phyloP scores from a whole-genome alignment of 2,329 filamentous ascomycete species.

The Tolypocladium nubicola region DNA sequence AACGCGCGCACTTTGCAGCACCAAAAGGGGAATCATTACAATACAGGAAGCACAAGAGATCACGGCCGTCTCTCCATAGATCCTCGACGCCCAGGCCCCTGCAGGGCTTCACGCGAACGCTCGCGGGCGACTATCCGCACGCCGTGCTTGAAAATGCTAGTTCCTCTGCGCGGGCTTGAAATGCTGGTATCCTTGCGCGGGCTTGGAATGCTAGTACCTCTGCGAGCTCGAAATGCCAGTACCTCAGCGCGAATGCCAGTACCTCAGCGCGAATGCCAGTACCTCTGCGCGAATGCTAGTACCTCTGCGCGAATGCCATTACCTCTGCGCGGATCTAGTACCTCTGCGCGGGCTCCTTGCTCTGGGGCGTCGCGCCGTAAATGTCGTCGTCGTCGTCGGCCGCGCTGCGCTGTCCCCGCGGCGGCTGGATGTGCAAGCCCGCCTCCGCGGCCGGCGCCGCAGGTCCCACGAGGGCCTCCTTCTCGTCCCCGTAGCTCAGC shows the following conservation, averaged over 20 bases:
- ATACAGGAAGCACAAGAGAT: neutral
- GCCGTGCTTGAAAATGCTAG: too few relatives aligned
- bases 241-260: constrained; percentile 14
- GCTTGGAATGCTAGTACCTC: constrained; percentile 6
- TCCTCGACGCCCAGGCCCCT: neutral
- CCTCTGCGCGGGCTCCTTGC: constrained; percentile 25
- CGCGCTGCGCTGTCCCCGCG: constrained; percentile 10
- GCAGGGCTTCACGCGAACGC: too few relatives aligned
- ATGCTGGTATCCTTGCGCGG: constrained; percentile 21
- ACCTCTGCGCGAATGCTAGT: too few relatives aligned
- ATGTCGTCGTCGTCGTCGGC: constrained; percentile 25
- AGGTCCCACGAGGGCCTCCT: constrained; percentile 4
- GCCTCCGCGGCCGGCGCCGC: constrained; percentile 5
- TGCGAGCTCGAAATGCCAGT: constrained; percentile 7
- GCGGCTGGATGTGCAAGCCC: constrained; percentile 3
- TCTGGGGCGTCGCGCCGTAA: constrained; percentile 27
- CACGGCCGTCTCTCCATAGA: neutral
- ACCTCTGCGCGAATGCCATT: constrained; percentile 16
- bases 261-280: too few relatives aligned
- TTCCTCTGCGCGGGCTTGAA: too few relatives aligned
- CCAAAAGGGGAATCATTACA: neutral
- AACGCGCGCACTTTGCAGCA: neutral
- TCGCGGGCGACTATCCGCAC: too few relatives aligned
- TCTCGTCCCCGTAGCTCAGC: neutral
- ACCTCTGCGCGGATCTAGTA: constrained; percentile 11